A percentile compares a stretch with the other conserved stretches of the same genome.
phyloP scores from a whole-genome alignment of 192 early-diverging fungal species.

The Backusella tarrabulga region DNA sequence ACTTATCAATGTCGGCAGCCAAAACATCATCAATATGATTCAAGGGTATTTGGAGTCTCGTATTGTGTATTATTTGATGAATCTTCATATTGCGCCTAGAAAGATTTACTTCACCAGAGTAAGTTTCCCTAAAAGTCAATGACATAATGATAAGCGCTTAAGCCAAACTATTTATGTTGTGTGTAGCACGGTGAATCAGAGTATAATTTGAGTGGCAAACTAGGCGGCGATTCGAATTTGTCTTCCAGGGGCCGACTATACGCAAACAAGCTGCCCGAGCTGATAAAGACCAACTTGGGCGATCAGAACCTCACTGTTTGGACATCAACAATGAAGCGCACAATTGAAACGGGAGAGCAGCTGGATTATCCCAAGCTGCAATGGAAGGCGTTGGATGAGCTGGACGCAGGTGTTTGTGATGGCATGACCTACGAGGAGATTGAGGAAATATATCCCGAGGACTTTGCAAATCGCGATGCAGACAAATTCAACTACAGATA shows the following conservation, averaged over 20 bases:
- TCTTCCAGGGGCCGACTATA: constrained; percentile 86
- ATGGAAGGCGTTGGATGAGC: constrained; percentile 98
- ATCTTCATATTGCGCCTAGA: constrained; percentile 94
- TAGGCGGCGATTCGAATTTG: constrained; percentile 94
- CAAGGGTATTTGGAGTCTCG: constrained; percentile 94
- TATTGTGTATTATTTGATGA: constrained; percentile 99
- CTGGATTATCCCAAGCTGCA: constrained; percentile 86
- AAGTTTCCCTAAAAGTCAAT: constrained; percentile 4
- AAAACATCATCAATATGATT: constrained; percentile 93
- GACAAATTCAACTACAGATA: constrained; percentile 96
- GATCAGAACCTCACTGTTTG: constrained; percentile 83
- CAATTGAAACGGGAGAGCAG: constrained; percentile 82
- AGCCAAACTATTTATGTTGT: background rate
- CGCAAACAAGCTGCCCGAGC: constrained; percentile 76
- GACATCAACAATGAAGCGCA: constrained; percentile 95
- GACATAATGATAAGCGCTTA: constrained; percentile 6
- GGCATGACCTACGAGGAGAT: constrained; percentile 99
- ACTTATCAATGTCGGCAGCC: constrained; percentile 90
- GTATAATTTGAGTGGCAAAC: constrained; percentile 88
- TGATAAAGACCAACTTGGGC: constrained; percentile 77
- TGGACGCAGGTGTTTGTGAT: constrained; percentile 97
- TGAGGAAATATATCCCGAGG: constrained; percentile 87
- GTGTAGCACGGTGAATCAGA: constrained; percentile 85
- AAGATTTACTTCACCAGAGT: constrained; percentile 88
- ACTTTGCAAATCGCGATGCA: constrained; percentile 91